Base-by-base conservation (phyloP, 129 eudicot species). In the Apium graveolens region DNA sequence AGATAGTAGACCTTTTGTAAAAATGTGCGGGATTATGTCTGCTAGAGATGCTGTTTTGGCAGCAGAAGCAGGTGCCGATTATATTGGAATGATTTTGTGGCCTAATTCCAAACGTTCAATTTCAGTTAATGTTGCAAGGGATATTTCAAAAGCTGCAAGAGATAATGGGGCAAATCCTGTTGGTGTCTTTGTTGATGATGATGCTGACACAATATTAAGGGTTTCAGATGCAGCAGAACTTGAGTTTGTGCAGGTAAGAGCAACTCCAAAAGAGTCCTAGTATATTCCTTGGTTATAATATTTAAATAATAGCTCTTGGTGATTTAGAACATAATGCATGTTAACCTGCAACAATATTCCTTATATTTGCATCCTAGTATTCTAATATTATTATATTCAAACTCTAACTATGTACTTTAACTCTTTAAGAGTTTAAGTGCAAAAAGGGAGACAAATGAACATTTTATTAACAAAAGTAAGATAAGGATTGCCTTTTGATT, bases 21-120 rank as follows among this genome's bases (percentile, higher is more conserved):
- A 96, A 80, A 92, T 96, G 97, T 96, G 99, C 80, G 99, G 99
- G 78, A 89, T 96, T 82, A 92, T 97, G 78, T 96, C 99, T 46
- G 86, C 97, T 78, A 85, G 81, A 87, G 99, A 96, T 84, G 99
- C 99, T 77, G 97, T 95, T 68, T 27, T 96, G 70, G 99, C 99
- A 73, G 97, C 95, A 66, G 91, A 96, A 86, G 97, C 97, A 35
- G 99, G 99, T 79, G 97, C 99, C 24, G 83, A 92, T 76, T 88
- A 89, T 66, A 90, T 96, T 53, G 99, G 99, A 60, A 96, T 96
- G 99, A 96, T 96, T 81, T n/a, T 96, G 71, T 96, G 97, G 97
- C 97, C 99, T 45, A 85, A 96, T 75, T 96, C 97, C 48, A 92
- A 90, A 81, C 96, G 99, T 27, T 96, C 99, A 13, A 80, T 96